Evolutionary conservation across 176 grass and related monocot genomes (phyloP), one percentile per base, ranked within the genome.

Genomic region (Carex parvula): DNA sequence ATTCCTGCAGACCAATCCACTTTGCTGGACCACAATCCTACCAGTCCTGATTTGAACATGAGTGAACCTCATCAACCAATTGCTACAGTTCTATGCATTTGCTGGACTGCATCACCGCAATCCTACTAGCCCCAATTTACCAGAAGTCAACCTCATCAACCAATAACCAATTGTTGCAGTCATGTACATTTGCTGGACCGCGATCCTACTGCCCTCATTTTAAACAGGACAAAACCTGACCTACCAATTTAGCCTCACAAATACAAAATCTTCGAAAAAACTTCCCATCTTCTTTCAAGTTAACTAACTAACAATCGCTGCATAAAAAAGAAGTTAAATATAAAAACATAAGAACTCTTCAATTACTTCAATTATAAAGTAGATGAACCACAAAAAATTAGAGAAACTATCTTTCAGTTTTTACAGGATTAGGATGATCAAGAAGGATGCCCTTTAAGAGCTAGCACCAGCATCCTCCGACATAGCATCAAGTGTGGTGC

Each of bases 381-480:
- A 75, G 24, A 56, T 57, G 18, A 7, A 46, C 50, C 52, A 78
- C 55, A 57, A 76, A 46, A 17, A 17, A 22, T 57, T 33, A 29
- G 50, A 56, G 24, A 57, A 78, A 78, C 46, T 33, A 78, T 30
- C 13, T 78, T 78, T 56, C 52, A 78, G 46, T 78, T 29, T 56
- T 35, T 78, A 57, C 52, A 56, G 52, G 73, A 50, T 78, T 78
- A 78, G 53, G 26, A 78, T 6, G 9, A 57, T 78, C 52, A 78
- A 78, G 24, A 77, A 56, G 70, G 41, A 26, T 48, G 42, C 1
- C 3, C 20, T 74, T 57, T 57, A 78, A 78, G 73, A 78, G 73
- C 73, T 78, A 56, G 73, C 52, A 57, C 73, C 73, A 3, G 73
- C 73, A 78, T 56, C 73, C 52, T 78, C 73, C 57, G 73, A 78